A percentile compares a stretch with the other conserved stretches of the same genome.
Evolutionary conservation across 371 early-diverging fungal species (phyloP).

Genomic region (Chytridium lagenaria): DNA sequence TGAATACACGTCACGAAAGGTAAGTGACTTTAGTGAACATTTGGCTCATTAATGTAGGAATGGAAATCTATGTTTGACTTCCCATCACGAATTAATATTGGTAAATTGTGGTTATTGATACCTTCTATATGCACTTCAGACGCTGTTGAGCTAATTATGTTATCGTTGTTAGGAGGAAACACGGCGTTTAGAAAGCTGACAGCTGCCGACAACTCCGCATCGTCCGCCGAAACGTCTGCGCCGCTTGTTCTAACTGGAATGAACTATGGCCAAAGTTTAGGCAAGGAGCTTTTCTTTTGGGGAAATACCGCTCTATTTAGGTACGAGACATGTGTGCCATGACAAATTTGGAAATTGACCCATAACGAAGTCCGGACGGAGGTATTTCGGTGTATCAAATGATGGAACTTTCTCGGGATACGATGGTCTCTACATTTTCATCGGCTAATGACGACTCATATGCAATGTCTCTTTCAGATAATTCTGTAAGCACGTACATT

Average conservation of each 20-base stretch:
- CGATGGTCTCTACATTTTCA: neutral
- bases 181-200: too few species aligned
- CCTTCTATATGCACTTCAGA: too few species aligned
- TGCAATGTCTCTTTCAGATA: conserved; percentile 8
- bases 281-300: conserved; percentile 14
- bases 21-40: neutral
- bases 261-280: neutral
- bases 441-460: neutral
- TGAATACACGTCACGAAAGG: neutral
- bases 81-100: too few species aligned
- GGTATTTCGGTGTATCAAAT: conserved; percentile 1
- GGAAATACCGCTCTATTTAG: conserved; percentile 5
- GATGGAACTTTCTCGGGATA: neutral
- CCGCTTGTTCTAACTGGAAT: neutral
- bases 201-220: too few species aligned
- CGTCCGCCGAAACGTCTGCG: too few species aligned
- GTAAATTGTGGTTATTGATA: too few species aligned
- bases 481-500: neutral
- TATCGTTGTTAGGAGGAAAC: too few species aligned
- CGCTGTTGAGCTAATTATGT: too few species aligned
- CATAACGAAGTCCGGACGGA: conserved; percentile 10
- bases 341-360: too few species aligned
- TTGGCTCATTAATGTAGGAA: neutral
- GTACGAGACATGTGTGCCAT: neutral
- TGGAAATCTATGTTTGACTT: neutral